Conservation (phyloP, 768 basidiomycete genomes). For the Leccinum boreale region DNA sequence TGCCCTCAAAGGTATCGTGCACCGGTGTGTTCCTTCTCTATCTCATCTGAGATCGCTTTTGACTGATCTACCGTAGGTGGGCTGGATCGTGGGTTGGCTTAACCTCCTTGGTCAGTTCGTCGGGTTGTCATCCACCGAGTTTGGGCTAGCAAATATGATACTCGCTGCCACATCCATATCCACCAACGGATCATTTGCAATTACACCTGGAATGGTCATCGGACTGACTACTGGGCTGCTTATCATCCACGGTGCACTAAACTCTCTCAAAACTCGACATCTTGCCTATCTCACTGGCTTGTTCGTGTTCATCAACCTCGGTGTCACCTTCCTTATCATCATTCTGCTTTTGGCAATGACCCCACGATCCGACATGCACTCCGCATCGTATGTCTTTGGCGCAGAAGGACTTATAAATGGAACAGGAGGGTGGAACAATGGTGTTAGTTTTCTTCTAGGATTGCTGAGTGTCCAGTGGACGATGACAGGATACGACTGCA, state of each 20-base stretch:
- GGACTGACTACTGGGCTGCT: constrained; percentile 41
- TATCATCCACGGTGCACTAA: constrained; percentile 39
- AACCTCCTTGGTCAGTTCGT: constrained; percentile 25
- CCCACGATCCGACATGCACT: constrained; percentile 51
- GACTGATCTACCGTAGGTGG: constrained; percentile 15
- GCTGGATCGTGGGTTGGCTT: constrained; percentile 34
- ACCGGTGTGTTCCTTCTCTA: constrained; percentile 37
- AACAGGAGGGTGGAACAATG: constrained; percentile 40
- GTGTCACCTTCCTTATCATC: constrained; percentile 40
- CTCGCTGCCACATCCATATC: constrained; percentile 26
- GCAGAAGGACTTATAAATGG: constrained; percentile 37
- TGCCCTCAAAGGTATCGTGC: constrained; percentile 64
- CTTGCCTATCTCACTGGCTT: constrained; percentile 33
- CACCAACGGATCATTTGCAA: constrained; percentile 31
- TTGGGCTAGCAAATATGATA: constrained; percentile 36
- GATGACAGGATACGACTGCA: constrained; percentile 35
- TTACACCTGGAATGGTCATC: constrained; percentile 39
- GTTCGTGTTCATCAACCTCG: constrained; percentile 46
- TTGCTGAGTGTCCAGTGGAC: constrained; percentile 48
- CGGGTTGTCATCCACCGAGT: constrained; percentile 34
- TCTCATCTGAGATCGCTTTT: neutral
- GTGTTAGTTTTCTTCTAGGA: constrained; percentile 44
- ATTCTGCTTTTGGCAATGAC: constrained; percentile 44
- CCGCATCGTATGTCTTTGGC: constrained; percentile 55
- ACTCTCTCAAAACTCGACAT: constrained; percentile 41